Evolutionary conservation across 257 asterid species (phyloP).

Genomic region (Nicotiana undulata): DNA sequence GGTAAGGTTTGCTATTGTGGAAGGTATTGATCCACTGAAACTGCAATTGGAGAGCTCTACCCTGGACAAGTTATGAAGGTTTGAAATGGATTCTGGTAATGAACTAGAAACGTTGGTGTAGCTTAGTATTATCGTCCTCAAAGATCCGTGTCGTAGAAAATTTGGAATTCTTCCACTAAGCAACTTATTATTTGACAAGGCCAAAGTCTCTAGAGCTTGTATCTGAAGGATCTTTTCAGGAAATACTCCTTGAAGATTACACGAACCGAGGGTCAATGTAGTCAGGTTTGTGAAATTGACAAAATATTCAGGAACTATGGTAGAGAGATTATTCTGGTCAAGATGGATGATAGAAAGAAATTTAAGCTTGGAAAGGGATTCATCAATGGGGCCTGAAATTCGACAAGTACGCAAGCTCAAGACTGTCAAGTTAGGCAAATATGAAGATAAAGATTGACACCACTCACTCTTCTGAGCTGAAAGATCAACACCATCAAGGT

Average conservation of each 20-base stretch:
- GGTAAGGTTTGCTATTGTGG: constrained; percentile 11
- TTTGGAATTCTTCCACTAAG: background rate
- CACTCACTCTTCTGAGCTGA: constrained; percentile 20
- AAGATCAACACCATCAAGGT: constrained; percentile 33
- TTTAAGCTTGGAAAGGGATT: constrained; percentile 9
- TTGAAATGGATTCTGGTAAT: constrained; percentile 24
- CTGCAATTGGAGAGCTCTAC: constrained; percentile 16
- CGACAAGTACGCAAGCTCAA: constrained; percentile 25
- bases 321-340: background rate
- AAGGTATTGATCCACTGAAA: constrained; percentile 27
- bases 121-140: constrained; percentile 12
- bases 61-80: constrained; percentile 18
- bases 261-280: background rate
- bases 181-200: background rate
- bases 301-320: constrained; percentile 2
- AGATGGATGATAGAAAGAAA: background rate
- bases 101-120: constrained; percentile 23
- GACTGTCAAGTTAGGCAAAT: constrained; percentile 21
- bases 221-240: constrained; percentile 4
- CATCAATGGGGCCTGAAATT: constrained; percentile 26
- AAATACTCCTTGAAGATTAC: constrained; percentile 4
- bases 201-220: background rate
- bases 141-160: constrained; percentile 9
- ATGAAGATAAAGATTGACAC: constrained; percentile 24
- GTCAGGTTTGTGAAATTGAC: constrained; percentile 9